Base-by-base conservation (phyloP, 108 stramenopile species). In the Skeletonema costatum region DNA sequence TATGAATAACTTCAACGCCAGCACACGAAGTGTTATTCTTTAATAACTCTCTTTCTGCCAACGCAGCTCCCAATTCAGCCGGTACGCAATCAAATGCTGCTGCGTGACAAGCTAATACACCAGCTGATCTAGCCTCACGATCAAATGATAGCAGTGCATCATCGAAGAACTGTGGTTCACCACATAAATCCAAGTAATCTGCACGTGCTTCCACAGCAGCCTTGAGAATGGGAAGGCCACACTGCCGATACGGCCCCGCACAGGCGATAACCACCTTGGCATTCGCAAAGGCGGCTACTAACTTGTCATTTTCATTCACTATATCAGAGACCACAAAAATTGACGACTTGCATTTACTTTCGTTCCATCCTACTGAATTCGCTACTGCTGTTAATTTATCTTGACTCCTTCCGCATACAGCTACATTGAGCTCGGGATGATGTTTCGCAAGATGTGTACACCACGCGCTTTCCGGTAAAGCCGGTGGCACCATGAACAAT, bases 51-150 rank as follows among this genome's bases (percentile, higher is more conserved):
- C 76, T 59, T 17, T 64, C 63, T 17, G 70, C 76, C 58, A 83
- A 19, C 11, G 70, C 61, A 7, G 76, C 71, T n/a, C 76, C 72
- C 12, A 84, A 38, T 58, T 84, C 83, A 21, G 84, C 84, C 42
- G 84, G 84, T 21, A 85, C 79, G 32, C 79, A 85, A 76, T 85
- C 84, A 63, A 85, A 80, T 10, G 75, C 84, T 30, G 68, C 46
- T 1, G 79, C 84, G 36, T 56, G 53, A 16, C 80, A 30, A 12
- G 75, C 71, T 21, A 85, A 63, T 0, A 79, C 68, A 10, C 66
- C 64, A 13, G 36, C 65, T 17, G n/a, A 53, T 44, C 74, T 21
- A 19, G 83, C 83, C 36, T 56, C 35, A 5, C 73, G 66, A 41
- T 84, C 78, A 51, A 35, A 84, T 64, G 74, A 32, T 53, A 78